A percentile compares a stretch with the other conserved stretches of the same genome.
Evolutionary conservation across 139 green algal species (phyloP).

Genomic region (Zygnema circumcarinatum): DNA sequence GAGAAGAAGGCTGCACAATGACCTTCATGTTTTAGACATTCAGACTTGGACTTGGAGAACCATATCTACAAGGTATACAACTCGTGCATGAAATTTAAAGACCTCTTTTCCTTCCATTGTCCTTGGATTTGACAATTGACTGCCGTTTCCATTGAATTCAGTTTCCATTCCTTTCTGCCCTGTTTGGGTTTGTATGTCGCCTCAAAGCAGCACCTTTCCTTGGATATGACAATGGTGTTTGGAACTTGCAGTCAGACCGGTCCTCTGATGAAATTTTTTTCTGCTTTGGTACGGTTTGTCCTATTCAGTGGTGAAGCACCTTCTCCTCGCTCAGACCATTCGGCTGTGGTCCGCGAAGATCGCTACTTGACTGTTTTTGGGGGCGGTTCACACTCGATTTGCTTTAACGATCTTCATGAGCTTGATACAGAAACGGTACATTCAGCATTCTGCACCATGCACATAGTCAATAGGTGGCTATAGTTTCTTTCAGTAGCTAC

Average conservation of each 20-base stretch:
- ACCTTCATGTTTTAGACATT: slow-evolving; percentile 61
- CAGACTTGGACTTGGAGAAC: slow-evolving; percentile 57
- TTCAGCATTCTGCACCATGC: not conserved
- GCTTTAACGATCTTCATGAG: slow-evolving; percentile 83
- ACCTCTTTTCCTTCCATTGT: too few species aligned
- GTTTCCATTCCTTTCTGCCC: too few species aligned
- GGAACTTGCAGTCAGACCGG: too few species aligned
- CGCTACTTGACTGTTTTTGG: slow-evolving; percentile 76
- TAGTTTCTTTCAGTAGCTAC: too few species aligned
- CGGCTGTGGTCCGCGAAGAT: slow-evolving; percentile 64
- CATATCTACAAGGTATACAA: not conserved
- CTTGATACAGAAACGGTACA: slow-evolving; percentile 80
- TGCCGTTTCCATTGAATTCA: too few species aligned
- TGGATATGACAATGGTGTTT: too few species aligned
- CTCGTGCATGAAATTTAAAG: too few species aligned
- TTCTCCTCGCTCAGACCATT: slow-evolving; percentile 75
- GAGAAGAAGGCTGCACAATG: slow-evolving; percentile 41
- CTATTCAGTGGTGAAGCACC: slow-evolving; percentile 60
- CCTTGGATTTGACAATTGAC: too few species aligned
- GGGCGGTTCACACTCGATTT: slow-evolving; percentile 84
- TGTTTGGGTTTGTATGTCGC: too few species aligned
- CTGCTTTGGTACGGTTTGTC: too few species aligned
- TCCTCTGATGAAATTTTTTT: too few species aligned
- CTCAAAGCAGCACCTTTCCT: too few species aligned
- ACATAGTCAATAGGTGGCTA: not conserved